Evolutionary conservation across 2,329 filamentous ascomycete species (phyloP).

Genomic region (Thyridium curvatum): DNA sequence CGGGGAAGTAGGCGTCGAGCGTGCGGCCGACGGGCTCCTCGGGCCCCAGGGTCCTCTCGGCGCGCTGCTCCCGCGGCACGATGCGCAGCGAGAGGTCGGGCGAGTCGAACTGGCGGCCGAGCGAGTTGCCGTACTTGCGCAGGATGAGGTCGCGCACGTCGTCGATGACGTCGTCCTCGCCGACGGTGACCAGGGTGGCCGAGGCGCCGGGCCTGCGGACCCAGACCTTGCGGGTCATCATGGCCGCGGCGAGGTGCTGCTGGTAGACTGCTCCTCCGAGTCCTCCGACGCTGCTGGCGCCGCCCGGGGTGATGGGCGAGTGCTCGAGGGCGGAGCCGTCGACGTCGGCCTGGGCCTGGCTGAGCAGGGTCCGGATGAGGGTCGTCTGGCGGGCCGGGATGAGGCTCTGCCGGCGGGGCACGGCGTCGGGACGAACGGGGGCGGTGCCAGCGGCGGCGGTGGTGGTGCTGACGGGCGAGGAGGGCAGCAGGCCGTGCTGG

Average conservation of each 20-base stretch:
- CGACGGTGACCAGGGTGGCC: conserved; percentile 77
- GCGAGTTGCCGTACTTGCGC: conserved; percentile 87
- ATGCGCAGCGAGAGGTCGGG: conserved; percentile 83
- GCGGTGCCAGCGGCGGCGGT: no score
- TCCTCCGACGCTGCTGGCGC: no score
- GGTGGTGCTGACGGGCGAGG: not conserved
- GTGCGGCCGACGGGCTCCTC: conserved; percentile 78
- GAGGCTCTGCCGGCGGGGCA: not conserved
- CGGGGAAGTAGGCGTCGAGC: conserved; percentile 77
- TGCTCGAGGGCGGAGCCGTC: no score
- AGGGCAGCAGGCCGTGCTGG: not conserved
- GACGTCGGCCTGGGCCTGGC: not conserved
- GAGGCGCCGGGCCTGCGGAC: conserved; percentile 83
- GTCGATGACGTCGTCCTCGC: conserved; percentile 87
- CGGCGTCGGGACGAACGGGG: not conserved
- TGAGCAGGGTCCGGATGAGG: not conserved
- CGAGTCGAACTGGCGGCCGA: conserved; percentile 82
- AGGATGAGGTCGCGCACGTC: conserved; percentile 90
- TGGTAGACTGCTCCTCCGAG: conserved; percentile 6
- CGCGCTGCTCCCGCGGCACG: conserved; percentile 57
- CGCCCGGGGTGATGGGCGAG: no score
- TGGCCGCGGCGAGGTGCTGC: conserved; percentile 35
- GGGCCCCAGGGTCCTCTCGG: conserved; percentile 69
- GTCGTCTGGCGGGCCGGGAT: not conserved
- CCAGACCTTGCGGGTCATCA: conserved; percentile 82